Evolutionary conservation across 2,329 filamentous ascomycete species (phyloP), one percentile per base, ranked within the genome.

Genomic region (Penicillium polonicum): DNA sequence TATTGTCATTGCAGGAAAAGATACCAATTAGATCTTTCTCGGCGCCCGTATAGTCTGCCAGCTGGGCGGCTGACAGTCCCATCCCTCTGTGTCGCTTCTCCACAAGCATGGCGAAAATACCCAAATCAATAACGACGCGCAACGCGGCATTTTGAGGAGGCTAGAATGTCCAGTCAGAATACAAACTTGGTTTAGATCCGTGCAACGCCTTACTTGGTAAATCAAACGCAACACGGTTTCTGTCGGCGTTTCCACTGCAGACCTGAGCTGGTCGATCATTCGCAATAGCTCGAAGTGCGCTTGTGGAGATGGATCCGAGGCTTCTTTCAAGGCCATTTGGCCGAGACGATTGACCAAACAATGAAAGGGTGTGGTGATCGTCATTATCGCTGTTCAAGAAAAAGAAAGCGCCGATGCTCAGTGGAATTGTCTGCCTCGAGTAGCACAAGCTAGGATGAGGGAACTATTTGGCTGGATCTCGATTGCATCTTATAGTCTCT

Each of bases 71-170:
- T 5, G 68, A 73, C 5, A 72, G 46, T 0, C 63, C 65, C 8
- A 29, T 45, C 3, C 54, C 55, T n/a, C 57, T 51, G n/a, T 66
- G 48, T 19, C 53, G 41, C 35, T 60, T 62, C 19, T 65, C 56
- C 8, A 67, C 57, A 10, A 74, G 61, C 25, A 69, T 39, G 5
- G 65, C 52, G 33, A 74, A 71, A n/a, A 73, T 59, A 7, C 65
- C 63, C 33, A 72, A 48, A 45, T 73, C 72, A 19, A 74, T 61
- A 13, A 70, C 67, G 21, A 67, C 61, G 12, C 69, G 67, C 29
- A 74, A 60, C 0, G 71, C 68, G 6, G 70, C 69, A 65, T 70
- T 72, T 52, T 73, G 72, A 2, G 70, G 66, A 29, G 72, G 70
- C 72, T 74, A 39, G n/a, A 29, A 4, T 33, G 5, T 10, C 42